Conservation (phyloP, 2,329 filamentous ascomycete species). For the Hymenoscyphus scutula region DNA sequence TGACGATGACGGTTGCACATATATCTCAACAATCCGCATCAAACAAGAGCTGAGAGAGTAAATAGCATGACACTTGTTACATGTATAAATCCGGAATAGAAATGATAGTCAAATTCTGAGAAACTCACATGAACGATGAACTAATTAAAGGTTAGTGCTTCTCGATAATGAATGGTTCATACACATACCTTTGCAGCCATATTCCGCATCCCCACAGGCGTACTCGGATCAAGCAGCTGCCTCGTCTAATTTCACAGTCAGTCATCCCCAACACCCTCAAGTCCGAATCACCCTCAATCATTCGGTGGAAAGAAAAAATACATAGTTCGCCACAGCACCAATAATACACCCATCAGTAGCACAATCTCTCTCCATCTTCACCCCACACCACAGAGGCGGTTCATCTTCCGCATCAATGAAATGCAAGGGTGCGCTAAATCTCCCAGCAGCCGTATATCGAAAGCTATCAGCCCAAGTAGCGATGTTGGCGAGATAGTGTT, state of each 20-base stretch:
- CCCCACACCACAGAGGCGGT: conserved; percentile 55
- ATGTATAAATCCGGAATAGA: not conserved
- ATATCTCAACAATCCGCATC: not conserved
- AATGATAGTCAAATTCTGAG: conserved; percentile 10
- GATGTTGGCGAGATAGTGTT: conserved; percentile 59
- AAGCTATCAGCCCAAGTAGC: conserved; percentile 65
- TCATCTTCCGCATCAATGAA: conserved; percentile 67
- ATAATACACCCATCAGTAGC: conserved; percentile 61
- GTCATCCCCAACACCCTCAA: not conserved
- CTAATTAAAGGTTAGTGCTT: conserved; percentile 23
- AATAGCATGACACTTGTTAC: not conserved
- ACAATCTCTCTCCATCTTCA: conserved; percentile 61
- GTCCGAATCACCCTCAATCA: not conserved
- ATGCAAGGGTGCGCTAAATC: conserved; percentile 62
- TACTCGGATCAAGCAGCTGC: conserved; percentile 27
- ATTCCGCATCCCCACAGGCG: conserved; percentile 47
- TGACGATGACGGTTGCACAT: not conserved
- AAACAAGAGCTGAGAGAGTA: not conserved
- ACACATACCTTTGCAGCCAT: conserved; percentile 60
- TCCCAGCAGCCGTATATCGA: conserved; percentile 61
- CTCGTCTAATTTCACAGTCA: conserved; percentile 23
- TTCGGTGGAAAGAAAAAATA: conserved; percentile 17
- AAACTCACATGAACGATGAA: conserved; percentile 37
- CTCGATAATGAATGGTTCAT: not conserved
- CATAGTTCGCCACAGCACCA: conserved; percentile 39